Percentiles rank a stretch among this genome's conserved stretches.
Conservation (phyloP, 495 filamentous ascomycete genomes). For the Gamarada debralockiae region DNA sequence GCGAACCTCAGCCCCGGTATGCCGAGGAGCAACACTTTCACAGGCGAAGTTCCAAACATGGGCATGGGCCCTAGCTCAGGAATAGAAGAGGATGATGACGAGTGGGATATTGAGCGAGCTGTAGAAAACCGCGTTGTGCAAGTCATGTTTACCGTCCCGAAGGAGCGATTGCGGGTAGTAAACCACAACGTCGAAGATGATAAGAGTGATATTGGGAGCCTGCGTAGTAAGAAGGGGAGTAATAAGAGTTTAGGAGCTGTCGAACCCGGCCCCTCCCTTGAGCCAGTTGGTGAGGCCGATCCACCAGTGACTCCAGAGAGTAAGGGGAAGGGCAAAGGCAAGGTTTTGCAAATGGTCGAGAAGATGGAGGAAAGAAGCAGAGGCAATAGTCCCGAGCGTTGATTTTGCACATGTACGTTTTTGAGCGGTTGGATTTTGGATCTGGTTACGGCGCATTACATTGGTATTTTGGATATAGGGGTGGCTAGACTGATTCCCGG, state of each 20-base stretch:
- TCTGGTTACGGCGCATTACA: too few relatives aligned
- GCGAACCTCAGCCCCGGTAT: not conserved
- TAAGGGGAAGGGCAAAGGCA: slow-evolving; percentile 9
- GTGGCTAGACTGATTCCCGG: too few relatives aligned
- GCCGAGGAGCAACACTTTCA: slow-evolving; percentile 17
- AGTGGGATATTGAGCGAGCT: slow-evolving; percentile 88
- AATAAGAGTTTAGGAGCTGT: slow-evolving; percentile 1
- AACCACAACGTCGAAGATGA: slow-evolving; percentile 44
- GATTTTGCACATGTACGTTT: too few relatives aligned
- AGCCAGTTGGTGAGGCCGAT: not conserved
- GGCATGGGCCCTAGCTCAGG: not conserved
- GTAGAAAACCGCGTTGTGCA: slow-evolving; percentile 79
- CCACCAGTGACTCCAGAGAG: not conserved
- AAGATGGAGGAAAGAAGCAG: slow-evolving; percentile 17
- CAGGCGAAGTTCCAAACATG: slow-evolving; percentile 12
- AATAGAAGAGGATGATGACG: slow-evolving; percentile 41
- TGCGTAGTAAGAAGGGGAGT: slow-evolving; percentile 20
- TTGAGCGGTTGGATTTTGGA: too few relatives aligned
- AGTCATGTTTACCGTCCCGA: slow-evolving; percentile 90
- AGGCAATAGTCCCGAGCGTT: too few relatives aligned
- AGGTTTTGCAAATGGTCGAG: slow-evolving; percentile 20
- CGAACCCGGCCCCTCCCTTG: not conserved
- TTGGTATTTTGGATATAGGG: too few relatives aligned
- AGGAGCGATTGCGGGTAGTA: slow-evolving; percentile 78
- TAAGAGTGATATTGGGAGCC: slow-evolving; percentile 14